Evolutionary conservation across 331 rosid genomes (phyloP).

Genomic region (Prunus yedoensis): DNA sequence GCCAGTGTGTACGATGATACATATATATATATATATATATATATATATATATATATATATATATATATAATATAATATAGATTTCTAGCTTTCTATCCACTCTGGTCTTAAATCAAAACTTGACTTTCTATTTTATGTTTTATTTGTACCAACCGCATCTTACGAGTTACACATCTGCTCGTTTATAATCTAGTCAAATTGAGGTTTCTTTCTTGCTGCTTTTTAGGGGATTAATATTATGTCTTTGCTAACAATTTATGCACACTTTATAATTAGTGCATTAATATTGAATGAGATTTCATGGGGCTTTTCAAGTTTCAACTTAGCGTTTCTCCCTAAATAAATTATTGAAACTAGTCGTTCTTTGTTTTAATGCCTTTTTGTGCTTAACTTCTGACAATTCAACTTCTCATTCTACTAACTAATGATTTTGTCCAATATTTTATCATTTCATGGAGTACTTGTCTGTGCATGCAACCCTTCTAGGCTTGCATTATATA

Average conservation of each 20-base stretch:
- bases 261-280: not conserved
- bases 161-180: not conserved
- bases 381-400: not conserved
- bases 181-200: not conserved
- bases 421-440: not conserved
- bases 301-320: too few relatives aligned
- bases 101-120: not conserved
- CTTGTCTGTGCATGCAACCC: not conserved
- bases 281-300: not conserved
- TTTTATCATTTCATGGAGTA: not conserved
- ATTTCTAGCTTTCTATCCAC: not conserved
- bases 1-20: not conserved
- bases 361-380: too few relatives aligned
- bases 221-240: not conserved
- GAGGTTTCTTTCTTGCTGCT: not conserved
- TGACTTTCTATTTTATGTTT: not conserved
- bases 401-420: not conserved
- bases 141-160: not conserved
- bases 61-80: too few relatives aligned
- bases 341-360: too few relatives aligned
- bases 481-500: not conserved
- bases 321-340: too few relatives aligned
- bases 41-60: too few relatives aligned
- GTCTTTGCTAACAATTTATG: not conserved
- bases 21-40: not conserved